Evolutionary conservation across 2,329 filamentous ascomycete species (phyloP), one percentile per base, ranked within the genome.

Genomic region (Colletotrichum eleusines): DNA sequence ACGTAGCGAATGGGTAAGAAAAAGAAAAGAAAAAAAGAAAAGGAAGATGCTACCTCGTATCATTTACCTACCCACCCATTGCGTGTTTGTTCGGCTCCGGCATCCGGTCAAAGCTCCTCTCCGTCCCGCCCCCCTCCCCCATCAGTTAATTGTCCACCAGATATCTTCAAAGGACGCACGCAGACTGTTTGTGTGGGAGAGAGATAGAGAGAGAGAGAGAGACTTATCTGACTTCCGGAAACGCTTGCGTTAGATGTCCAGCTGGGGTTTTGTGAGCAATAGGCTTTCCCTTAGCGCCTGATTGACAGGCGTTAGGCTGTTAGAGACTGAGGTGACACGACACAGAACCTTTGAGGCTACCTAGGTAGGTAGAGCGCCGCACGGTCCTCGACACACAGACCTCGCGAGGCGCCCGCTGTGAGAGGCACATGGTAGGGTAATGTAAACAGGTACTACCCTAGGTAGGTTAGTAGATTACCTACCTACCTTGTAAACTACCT

Each of bases 371-470:
- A 40, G 38, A 23, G 26, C 33, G n/a, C 31, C 38, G 44, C 59
- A 50, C 59, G 23, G 46, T 31, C 59, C 35, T 18, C 35, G 11
- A 28, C 42, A 38, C 62, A 65, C 62, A 42, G 62, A 38, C 40
- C 62, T 58, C 31, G 35, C 42, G 42, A 46, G 40, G 62, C 61
- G 50, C 35, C 50, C 35, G 48, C 23, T 63, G 46, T 51, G 35
- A 53, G 51, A 28, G n/a, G n/a, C 60, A 63, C 40, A 12, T 38
- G 35, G 35, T 38, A 12, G 14, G 35, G 35, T 14, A 38, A 40
- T 40, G 38, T 4, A 16, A 40, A 40, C 33, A 9, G 33, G 33
- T 35, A 35, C 33, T 35, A 35, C n/a, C 33, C 33, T 35, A 35
- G 33, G 7, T 9, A 35, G 33, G 35, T 14, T 14, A 12, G 35